Base-by-base conservation (phyloP, 192 early-diverging fungal species). In the Coemansia sp. region DNA sequence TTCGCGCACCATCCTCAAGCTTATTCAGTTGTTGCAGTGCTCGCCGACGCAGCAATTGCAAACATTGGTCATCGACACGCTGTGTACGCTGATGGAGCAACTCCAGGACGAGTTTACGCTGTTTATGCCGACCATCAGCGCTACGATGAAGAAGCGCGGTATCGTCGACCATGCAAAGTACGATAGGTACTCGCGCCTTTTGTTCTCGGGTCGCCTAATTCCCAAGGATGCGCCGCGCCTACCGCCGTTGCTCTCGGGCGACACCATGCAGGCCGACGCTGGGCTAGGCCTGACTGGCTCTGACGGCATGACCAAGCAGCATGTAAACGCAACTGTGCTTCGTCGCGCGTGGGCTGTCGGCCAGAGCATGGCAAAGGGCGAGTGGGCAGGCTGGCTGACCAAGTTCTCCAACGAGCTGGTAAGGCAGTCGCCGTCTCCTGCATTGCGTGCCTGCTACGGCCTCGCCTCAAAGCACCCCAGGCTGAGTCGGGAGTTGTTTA, bases 301-400 rank as follows among this genome's bases (percentile, higher is more conserved):
- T 11, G 62, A 55, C 15, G 62, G 17, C 27, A 27, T 38, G 6
- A 23, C 34, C 42, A 45, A 50, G 31, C 67, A 44, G 3, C 15
- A 34, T 25, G 50, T 77, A 7, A 45, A 72, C 27, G 50, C 59
- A 4, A 12, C 34, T 7, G 88, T 91, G 6, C 91, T 98, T 9
- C 94, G 95, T 72, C 94, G 93, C 36, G 86, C 88, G 42, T 85
- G 95, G 71, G 90, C 90, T 3, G 94, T 92, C 5, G 63, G 31
- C 27, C 66, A 64, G 58, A 51, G 45, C 23, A 21, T 63, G 48
- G 55, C 68, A 1, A 92, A 90, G 48, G 94, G 94, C 53, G 95
- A 98, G 66, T 98, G 95, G 94, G 83, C 86, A 36, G 92, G 93
- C 65, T 98, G 97, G 97, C 94, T 98, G 50, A 84, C 91, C 29